phyloP scores from a whole-genome alignment of 371 early-diverging fungal genomes.

The Mortierella sp. region DNA sequence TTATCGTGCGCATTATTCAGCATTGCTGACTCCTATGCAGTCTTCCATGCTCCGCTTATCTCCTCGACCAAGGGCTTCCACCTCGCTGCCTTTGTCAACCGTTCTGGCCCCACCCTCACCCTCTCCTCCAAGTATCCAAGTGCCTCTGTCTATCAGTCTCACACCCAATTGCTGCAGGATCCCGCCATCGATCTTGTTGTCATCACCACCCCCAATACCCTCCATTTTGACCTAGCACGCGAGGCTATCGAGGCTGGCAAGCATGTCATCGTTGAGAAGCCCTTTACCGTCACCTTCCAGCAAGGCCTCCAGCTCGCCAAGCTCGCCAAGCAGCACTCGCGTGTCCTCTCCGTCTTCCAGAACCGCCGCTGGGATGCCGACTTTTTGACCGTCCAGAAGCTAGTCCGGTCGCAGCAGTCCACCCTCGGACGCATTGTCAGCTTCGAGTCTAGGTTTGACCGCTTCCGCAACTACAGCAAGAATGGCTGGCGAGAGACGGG shows the following conservation, averaged over 20 bases:
- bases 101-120: conserved; percentile 57
- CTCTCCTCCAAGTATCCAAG: conserved; percentile 60
- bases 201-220: conserved; percentile 77
- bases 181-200: conserved; percentile 73
- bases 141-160: conserved; percentile 61
- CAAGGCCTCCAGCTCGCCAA: conserved; percentile 69
- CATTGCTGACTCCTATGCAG: conserved; percentile 57
- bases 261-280: conserved; percentile 84
- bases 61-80: conserved; percentile 63
- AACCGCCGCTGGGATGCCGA: conserved; percentile 88
- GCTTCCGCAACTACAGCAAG: conserved; percentile 78
- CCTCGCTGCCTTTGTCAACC: conserved; percentile 70
- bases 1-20: too few relatives aligned
- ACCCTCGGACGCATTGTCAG: conserved; percentile 77
- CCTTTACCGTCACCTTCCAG: conserved; percentile 72
- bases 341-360: conserved; percentile 78
- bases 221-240: conserved; percentile 72
- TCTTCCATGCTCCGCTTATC: conserved; percentile 78
- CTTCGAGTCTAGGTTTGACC: conserved; percentile 79
- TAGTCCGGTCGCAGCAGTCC: conserved; percentile 58
- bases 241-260: conserved; percentile 73
- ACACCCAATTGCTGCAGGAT: conserved; percentile 66
- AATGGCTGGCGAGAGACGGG: conserved; percentile 78
- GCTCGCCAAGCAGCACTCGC: conserved; percentile 65
- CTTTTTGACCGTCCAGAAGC: conserved; percentile 75